These are phyloP conservation scores for Knoxdaviesia proteae DNA, from an alignment of 2,329 filamentous ascomycete species.

Conservation along the genomic window DNA sequence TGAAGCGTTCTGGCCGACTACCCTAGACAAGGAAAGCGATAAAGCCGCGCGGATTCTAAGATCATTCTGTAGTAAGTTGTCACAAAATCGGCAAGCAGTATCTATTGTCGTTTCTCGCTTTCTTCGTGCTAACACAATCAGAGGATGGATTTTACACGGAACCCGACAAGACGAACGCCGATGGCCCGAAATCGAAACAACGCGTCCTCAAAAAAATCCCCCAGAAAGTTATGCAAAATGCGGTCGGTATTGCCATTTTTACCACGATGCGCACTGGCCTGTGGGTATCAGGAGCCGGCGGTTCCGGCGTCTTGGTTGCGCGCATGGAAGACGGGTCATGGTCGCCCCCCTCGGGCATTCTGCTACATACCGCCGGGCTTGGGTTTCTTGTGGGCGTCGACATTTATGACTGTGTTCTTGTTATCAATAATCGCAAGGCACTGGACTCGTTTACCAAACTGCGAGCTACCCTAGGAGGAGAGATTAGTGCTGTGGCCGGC, in stretches of 20 bases:
- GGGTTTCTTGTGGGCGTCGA: slow-evolving; percentile 68
- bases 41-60: slow-evolving; percentile 71
- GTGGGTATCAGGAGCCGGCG: slow-evolving; percentile 43
- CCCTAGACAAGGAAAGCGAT: slow-evolving; percentile 73
- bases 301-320: slow-evolving; percentile 43
- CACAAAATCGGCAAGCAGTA: background rate
- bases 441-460: slow-evolving; percentile 57
- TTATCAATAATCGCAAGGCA: slow-evolving; percentile 62
- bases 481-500: slow-evolving; percentile 54
- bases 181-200: slow-evolving; percentile 18
- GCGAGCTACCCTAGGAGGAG: slow-evolving; percentile 57
- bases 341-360: slow-evolving; percentile 66
- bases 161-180: slow-evolving; percentile 9
- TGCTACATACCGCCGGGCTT: slow-evolving; percentile 59
- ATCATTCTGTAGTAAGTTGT: slow-evolving; percentile 59
- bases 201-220: slow-evolving; percentile 32
- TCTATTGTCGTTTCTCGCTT: background rate
- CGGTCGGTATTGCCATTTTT: slow-evolving; percentile 51
- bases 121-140: slow-evolving; percentile 7
- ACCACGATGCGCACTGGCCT: slow-evolving; percentile 48
- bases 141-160: slow-evolving; percentile 32
- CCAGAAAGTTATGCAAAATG: slow-evolving; percentile 38
- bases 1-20: slow-evolving; percentile 72
- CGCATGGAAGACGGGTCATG: slow-evolving; percentile 44
- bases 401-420: slow-evolving; percentile 74